Evolutionary conservation across 2,329 filamentous ascomycete species (phyloP).

Genomic region (Grosmannia clavigera): DNA sequence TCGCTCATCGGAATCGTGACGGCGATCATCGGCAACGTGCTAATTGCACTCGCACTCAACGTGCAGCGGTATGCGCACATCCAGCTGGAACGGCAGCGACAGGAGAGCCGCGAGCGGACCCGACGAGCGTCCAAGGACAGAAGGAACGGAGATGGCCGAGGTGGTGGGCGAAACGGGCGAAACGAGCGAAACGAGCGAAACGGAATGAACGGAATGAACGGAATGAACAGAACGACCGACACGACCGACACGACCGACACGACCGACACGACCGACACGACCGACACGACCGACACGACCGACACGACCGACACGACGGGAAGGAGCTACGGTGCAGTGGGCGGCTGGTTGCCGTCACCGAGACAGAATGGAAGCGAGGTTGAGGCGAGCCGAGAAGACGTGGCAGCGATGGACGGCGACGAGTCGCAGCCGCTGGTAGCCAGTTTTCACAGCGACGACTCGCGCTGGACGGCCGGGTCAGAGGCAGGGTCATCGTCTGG

Average conservation of each 20-base stretch:
- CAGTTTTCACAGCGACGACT: conserved; percentile 33
- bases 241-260: neutral
- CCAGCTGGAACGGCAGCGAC: conserved; percentile 59
- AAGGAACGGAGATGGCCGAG: conserved; percentile 13
- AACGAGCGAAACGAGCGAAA: neutral
- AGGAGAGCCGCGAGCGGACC: conserved; percentile 41
- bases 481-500: conserved; percentile 1
- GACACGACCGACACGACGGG: neutral
- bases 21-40: conserved; percentile 80
- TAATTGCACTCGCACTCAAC: conserved; percentile 92
- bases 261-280: neutral
- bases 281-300: conserved; percentile 5
- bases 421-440: conserved; percentile 40
- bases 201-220: neutral
- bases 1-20: conserved; percentile 90
- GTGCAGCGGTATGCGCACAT: conserved; percentile 94
- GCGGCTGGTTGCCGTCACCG: neutral
- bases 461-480: conserved; percentile 11
- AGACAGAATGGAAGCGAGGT: neutral
- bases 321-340: conserved; percentile 29
- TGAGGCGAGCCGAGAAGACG: conserved; percentile 18
- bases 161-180: conserved; percentile 19
- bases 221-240: conserved; percentile 2
- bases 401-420: conserved; percentile 19
- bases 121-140: conserved; percentile 39